Percentiles rank a stretch among this genome's conserved stretches.
phyloP scores from a whole-genome alignment of 164 flowering plant genomes.

The Vitis rotundifolia region DNA sequence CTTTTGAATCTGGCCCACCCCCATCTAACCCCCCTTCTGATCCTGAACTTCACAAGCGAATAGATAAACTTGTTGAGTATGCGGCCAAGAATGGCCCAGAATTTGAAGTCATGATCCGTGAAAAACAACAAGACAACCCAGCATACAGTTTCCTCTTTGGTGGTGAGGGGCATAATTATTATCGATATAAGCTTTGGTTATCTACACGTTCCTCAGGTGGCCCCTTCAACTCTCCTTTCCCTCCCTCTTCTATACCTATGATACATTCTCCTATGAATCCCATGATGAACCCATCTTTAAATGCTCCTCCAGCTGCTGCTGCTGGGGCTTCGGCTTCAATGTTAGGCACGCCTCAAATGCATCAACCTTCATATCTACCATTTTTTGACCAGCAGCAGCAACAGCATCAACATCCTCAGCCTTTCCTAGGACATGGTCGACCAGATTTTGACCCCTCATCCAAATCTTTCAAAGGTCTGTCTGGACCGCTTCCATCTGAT shows the following conservation, averaged over 20 bases:
- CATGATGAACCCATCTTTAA: conserved; percentile 49
- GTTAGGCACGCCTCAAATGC: conserved; percentile 57
- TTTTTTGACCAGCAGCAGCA: conserved; percentile 73
- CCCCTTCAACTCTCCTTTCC: conserved; percentile 63
- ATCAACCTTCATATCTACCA: conserved; percentile 71
- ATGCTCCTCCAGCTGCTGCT: conserved; percentile 30
- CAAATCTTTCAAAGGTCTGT: conserved; percentile 65
- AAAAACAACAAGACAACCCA: conserved; percentile 90
- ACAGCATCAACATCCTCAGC: conserved; percentile 54
- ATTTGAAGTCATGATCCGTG: conserved; percentile 95
- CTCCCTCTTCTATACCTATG: conserved; percentile 49
- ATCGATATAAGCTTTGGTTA: conserved; percentile 82
- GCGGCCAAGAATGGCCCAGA: conserved; percentile 90
- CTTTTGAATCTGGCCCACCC: conserved; percentile 67
- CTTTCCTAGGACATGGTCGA: conserved; percentile 55
- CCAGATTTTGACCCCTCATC: conserved; percentile 68
- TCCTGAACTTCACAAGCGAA: conserved; percentile 90
- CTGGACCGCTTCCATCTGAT: conserved; percentile 93
- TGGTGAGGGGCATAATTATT: conserved; percentile 87
- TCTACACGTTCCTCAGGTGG: conserved; percentile 58
- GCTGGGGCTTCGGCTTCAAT: conserved; percentile 34
- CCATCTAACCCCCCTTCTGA: conserved; percentile 83
- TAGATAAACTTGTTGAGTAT: conserved; percentile 92
- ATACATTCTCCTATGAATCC: conserved; percentile 67
- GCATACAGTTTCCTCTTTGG: conserved; percentile 90